Conservation (phyloP, 2,329 filamentous ascomycete genomes). For the Clonostachys rosea region DNA sequence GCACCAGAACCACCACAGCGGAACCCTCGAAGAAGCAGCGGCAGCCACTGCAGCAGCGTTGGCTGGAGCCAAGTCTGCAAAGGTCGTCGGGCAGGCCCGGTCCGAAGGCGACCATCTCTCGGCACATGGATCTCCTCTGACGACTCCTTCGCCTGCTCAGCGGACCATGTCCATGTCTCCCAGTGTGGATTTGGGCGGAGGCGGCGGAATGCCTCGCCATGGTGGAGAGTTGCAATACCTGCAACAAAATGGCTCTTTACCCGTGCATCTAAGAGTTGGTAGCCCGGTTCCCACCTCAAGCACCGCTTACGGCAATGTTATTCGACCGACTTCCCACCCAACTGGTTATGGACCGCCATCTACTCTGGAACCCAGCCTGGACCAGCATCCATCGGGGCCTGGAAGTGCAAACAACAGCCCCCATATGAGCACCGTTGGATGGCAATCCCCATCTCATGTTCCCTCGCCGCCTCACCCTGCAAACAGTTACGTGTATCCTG, state of each 20-base stretch:
- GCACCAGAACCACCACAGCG: constrained; percentile 93
- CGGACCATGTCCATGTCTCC: constrained; percentile 78
- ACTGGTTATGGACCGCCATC: constrained; percentile 76
- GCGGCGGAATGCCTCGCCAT: constrained; percentile 63
- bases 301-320: constrained; percentile 44
- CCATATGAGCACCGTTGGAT: constrained; percentile 76
- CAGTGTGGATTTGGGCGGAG: constrained; percentile 65
- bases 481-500: constrained; percentile 72
- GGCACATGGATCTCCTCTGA: constrained; percentile 67
- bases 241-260: constrained; percentile 68
- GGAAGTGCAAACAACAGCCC: constrained; percentile 78
- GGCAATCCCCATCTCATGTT: constrained; percentile 80
- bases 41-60: constrained; percentile 83
- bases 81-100: constrained; percentile 38
- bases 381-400: constrained; percentile 63
- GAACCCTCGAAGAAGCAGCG: constrained; percentile 90
- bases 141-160: constrained; percentile 81
- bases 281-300: constrained; percentile 67
- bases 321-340: constrained; percentile 81
- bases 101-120: constrained; percentile 71
- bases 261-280: constrained; percentile 73
- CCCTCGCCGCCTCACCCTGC: constrained; percentile 61
- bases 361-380: constrained; percentile 79
- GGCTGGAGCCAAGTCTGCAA: constrained; percentile 45
- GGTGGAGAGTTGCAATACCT: constrained; percentile 67